These are phyloP conservation scores for Aspergillus tanneri DNA, from an alignment of 2,329 filamentous ascomycete species.

Conservation along the genomic window DNA sequence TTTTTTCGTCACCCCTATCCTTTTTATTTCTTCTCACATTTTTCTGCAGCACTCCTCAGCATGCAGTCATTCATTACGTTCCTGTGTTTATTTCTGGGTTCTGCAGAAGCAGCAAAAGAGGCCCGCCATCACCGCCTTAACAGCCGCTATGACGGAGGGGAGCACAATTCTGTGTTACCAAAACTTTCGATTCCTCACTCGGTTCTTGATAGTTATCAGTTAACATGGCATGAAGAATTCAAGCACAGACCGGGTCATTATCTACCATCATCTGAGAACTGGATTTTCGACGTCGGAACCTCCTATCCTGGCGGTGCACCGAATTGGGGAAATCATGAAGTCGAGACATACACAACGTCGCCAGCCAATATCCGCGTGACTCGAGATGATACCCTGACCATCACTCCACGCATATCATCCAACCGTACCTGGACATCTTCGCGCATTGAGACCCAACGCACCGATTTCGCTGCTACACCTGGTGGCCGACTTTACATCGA, in stretches of 20 bases:
- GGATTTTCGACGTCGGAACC: constrained; percentile 5
- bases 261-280: constrained; percentile 3
- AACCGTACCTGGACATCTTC: constrained; percentile 1
- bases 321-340: constrained; percentile 8
- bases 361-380: constrained; percentile 6
- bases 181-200: neutral
- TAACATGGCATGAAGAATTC: constrained; percentile 14
- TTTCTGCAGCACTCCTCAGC: neutral
- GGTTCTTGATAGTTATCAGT: neutral
- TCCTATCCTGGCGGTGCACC: constrained; percentile 1
- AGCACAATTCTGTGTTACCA: neutral
- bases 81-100: neutral
- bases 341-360: constrained; percentile 5
- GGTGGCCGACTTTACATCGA: constrained; percentile 13
- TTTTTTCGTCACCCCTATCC: too few relatives aligned
- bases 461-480: constrained; percentile 6
- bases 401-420: neutral
- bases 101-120: neutral
- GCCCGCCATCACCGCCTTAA: neutral
- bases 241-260: neutral
- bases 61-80: neutral
- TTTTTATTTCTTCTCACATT: neutral
- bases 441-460: constrained; percentile 9
- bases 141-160: neutral
- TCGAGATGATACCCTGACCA: neutral